These are phyloP conservation scores for Garcia nutans DNA, from an alignment of 345 rosid genomes.

Conservation along the genomic window DNA sequence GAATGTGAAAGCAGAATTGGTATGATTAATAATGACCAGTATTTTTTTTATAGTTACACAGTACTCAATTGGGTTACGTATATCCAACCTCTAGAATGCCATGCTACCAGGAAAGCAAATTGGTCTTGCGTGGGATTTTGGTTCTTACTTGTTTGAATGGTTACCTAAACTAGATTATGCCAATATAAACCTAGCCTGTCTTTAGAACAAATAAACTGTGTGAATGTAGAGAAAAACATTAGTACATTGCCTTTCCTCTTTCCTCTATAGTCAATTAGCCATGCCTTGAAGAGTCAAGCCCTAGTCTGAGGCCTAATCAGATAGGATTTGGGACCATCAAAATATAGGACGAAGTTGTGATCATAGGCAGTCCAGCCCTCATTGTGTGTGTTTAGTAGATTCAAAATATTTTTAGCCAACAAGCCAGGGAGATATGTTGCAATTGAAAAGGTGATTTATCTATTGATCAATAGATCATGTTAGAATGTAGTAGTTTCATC, in stretches of 20 bases:
- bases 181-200: not conserved
- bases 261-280: too few species aligned
- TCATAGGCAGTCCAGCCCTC: not conserved
- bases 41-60: not conserved
- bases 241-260: not conserved
- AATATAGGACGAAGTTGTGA: not conserved
- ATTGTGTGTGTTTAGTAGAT: not conserved
- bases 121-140: not conserved
- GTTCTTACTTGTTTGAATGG: not conserved
- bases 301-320: not conserved
- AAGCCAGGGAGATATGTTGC: not conserved
- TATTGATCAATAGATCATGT: not conserved
- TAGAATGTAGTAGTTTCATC: not conserved
- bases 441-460: not conserved
- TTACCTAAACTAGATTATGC: not conserved
- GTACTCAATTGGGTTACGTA: not conserved
- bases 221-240: too few species aligned
- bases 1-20: conserved; percentile 70
- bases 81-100: not conserved
- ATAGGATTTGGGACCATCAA: not conserved
- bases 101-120: not conserved
- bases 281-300: not conserved
- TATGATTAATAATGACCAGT: conserved; percentile 34
- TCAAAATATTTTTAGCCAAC: not conserved
- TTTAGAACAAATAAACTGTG: too few species aligned